Base-by-base conservation (phyloP, 257 asterid genomes). In the Capsicum chinense region DNA sequence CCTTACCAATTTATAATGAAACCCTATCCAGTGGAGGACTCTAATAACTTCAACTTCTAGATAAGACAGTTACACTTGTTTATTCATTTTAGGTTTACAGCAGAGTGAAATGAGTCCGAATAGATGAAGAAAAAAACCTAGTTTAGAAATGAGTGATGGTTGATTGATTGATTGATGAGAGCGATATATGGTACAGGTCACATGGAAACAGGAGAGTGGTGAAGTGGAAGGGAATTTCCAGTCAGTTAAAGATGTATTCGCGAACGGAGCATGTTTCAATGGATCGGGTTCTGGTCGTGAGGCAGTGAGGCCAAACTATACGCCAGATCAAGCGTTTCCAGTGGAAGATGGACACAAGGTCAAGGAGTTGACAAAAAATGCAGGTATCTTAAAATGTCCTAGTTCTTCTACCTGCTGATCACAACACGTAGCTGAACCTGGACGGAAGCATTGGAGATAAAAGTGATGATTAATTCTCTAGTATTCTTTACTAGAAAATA, bases 211-310 rank as follows among this genome's bases (percentile, higher is more conserved):
- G 74, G 54, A 85, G 16, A 19, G 84, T 63, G 81, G 81, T 12
- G 84, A 83, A 70, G 54, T 9, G 76, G 67, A 81, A 4, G 79
- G 87, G 54, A 92, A 88, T 48, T 90, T 92, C 88, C 90, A 80
- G 37, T 93, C 98, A 1, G 90, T 93, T 42, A 79, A 83, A 57
- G 98, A 95, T 42, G 92, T 93, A 21, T 91, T 95, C 9, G 97
- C 92, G 74, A 95, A 93, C 33, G 98, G 98, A 63, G 98, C 98
- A 13, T 92, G 90, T 9, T 93, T 95, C 84, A 87, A 54, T 17
- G 86, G 85, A 35, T 73, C 92, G 4, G 79, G 79, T 1, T 83
- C 59, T 2, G 63, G 64, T 15, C 90, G 91, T 39, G 86, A 50
- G 10, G 85, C 85, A 2, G 84, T 88, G 87, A 92, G 79, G 84